A percentile compares a stretch with the other conserved stretches of the same genome.
Conservation (phyloP, 371 early-diverging fungal species). For the Mortierella polycephala region DNA sequence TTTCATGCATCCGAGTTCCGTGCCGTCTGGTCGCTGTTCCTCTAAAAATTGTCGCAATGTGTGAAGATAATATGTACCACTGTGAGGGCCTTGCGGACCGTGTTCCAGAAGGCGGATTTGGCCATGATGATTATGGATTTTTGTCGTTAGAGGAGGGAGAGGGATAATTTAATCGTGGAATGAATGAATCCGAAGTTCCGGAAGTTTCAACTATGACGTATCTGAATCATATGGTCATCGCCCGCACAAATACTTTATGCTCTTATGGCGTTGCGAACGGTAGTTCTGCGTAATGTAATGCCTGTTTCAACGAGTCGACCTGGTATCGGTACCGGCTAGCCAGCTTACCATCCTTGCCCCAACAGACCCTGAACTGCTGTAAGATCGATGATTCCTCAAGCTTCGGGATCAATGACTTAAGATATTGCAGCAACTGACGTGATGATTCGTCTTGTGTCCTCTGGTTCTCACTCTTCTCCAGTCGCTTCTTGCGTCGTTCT, state of each 20-base stretch:
- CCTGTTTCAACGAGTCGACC: conserved; percentile 44
- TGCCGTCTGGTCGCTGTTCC: neutral
- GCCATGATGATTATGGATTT: conserved; percentile 23
- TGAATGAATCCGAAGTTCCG: neutral
- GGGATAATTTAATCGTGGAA: neutral
- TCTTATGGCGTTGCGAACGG: conserved; percentile 19
- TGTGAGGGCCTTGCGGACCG: conserved; percentile 56
- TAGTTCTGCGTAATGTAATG: conserved; percentile 43
- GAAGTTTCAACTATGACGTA: neutral
- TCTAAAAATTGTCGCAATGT: no score
- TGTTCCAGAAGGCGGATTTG: conserved; percentile 55
- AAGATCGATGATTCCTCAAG: conserved; percentile 29
- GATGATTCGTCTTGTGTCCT: conserved; percentile 23
- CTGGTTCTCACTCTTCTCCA: neutral
- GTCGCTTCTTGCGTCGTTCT: neutral
- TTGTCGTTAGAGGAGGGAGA: neutral
- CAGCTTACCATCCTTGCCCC: conserved; percentile 46
- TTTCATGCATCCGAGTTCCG: neutral
- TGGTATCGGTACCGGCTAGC: conserved; percentile 36
- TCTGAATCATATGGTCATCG: neutral
- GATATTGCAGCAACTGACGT: conserved; percentile 16
- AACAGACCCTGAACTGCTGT: conserved; percentile 31
- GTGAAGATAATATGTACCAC: conserved; percentile 21
- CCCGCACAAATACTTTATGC: neutral
- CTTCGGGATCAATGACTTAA: conserved; percentile 29